Percentiles rank a stretch among this genome's conserved stretches.
Evolutionary conservation across 192 early-diverging fungal species (phyloP).

Genomic region (Coemansia sp.): DNA sequence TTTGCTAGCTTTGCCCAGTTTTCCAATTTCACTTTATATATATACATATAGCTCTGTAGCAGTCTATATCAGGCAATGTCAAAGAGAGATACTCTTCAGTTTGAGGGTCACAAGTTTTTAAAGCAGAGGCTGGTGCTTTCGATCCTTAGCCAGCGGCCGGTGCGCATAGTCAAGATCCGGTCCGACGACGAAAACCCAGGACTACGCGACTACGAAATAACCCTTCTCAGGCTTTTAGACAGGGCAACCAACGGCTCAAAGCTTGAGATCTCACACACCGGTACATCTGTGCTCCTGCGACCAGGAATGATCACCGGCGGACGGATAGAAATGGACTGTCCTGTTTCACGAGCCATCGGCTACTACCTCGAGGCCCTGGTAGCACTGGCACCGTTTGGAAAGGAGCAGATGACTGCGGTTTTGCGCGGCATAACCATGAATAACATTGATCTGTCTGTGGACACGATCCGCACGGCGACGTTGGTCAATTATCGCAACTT

Average conservation of each 20-base stretch:
- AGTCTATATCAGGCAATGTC: slow-evolving; percentile 21
- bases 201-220: slow-evolving; percentile 87
- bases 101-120: slow-evolving; percentile 85
- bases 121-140: slow-evolving; percentile 89
- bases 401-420: slow-evolving; percentile 79
- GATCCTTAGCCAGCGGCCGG: slow-evolving; percentile 74
- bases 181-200: slow-evolving; percentile 85
- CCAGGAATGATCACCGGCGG: slow-evolving; percentile 93
- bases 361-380: slow-evolving; percentile 94
- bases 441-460: slow-evolving; percentile 89
- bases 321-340: slow-evolving; percentile 83
- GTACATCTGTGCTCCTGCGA: slow-evolving; percentile 80
- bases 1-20: neutral
- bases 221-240: slow-evolving; percentile 88
- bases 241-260: slow-evolving; percentile 89
- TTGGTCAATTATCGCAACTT: slow-evolving; percentile 83
- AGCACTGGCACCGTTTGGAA: slow-evolving; percentile 91
- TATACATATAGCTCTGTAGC: neutral
- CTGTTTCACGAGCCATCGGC: slow-evolving; percentile 80
- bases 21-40: slow-evolving; percentile 8
- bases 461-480: slow-evolving; percentile 87
- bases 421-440: slow-evolving; percentile 92
- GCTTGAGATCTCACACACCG: slow-evolving; percentile 92
- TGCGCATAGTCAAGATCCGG: slow-evolving; percentile 91
- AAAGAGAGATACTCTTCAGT: slow-evolving; percentile 48